These are phyloP conservation scores for Beauveria rudraprayagi DNA, from an alignment of 2,329 filamentous ascomycete genomes.

Conservation along the genomic window DNA sequence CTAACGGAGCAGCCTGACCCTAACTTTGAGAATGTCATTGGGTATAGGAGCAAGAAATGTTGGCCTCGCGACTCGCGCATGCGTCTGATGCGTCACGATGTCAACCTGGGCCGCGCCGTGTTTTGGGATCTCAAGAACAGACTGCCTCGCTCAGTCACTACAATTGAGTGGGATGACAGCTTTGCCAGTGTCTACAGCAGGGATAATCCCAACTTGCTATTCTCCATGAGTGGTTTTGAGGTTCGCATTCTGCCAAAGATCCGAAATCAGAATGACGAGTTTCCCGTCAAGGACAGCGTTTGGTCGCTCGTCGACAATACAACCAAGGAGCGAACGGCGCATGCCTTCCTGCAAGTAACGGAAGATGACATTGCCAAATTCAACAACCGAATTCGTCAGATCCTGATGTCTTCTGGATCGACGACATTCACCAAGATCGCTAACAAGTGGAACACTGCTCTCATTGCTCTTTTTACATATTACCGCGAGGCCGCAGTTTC, in stretches of 20 bases:
- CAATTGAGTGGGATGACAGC: slow-evolving; percentile 98
- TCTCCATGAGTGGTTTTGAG: slow-evolving; percentile 97
- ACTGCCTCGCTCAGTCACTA: slow-evolving; percentile 86
- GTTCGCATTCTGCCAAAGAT: slow-evolving; percentile 94
- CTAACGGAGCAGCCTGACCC: slow-evolving; percentile 96
- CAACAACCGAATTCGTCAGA: slow-evolving; percentile 97
- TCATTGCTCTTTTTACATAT: slow-evolving; percentile 97
- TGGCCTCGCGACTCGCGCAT: slow-evolving; percentile 97
- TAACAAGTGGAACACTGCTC: slow-evolving; percentile 98
- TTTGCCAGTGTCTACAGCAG: slow-evolving; percentile 97
- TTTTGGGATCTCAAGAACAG: slow-evolving; percentile 99
- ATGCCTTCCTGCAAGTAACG: slow-evolving; percentile 95
- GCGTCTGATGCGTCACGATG: slow-evolving; percentile 97
- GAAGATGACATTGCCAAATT: slow-evolving; percentile 98
- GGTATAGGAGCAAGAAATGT: slow-evolving; percentile 98
- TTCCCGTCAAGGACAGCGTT: slow-evolving; percentile 94
- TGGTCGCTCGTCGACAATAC: slow-evolving; percentile 97
- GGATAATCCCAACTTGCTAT: slow-evolving; percentile 93
- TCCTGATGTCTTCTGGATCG: slow-evolving; percentile 98
- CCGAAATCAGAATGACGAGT: slow-evolving; percentile 91
- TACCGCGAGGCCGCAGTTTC: slow-evolving; percentile 97
- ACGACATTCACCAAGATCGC: slow-evolving; percentile 99
- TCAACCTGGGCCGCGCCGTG: slow-evolving; percentile 91
- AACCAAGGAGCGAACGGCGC: slow-evolving; percentile 91
- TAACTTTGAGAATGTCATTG: slow-evolving; percentile 98